Conservation (phyloP, 768 basidiomycete species). For the Cystobasidium tubakii region DNA sequence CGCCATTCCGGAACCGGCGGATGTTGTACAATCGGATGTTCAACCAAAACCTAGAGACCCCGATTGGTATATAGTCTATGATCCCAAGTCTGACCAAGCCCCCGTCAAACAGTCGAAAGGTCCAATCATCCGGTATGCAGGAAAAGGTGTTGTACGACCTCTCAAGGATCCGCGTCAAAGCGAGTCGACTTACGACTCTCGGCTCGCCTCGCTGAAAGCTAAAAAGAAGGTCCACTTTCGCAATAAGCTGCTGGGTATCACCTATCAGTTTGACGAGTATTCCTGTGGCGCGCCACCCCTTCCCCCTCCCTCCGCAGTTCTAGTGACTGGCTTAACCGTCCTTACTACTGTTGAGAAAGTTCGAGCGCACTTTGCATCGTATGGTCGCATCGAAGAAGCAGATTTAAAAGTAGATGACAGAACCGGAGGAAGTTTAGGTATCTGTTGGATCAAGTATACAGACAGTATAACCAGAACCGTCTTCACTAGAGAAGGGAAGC, state of each 20-base stretch:
- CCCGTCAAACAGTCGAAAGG: constrained; percentile 36
- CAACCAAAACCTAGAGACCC: neutral
- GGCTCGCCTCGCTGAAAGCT: constrained; percentile 48
- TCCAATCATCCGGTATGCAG: constrained; percentile 51
- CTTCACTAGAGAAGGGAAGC: constrained; percentile 16
- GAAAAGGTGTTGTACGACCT: constrained; percentile 56
- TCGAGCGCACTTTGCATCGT: constrained; percentile 59
- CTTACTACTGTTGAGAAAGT: constrained; percentile 65
- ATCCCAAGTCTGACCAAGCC: constrained; percentile 26
- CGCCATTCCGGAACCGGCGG: too few species aligned
- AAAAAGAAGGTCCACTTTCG: constrained; percentile 1
- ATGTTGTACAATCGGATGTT: neutral
- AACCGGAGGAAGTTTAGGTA: constrained; percentile 75
- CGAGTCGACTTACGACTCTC: constrained; percentile 45
- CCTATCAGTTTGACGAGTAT: constrained; percentile 71
- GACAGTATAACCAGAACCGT: constrained; percentile 35
- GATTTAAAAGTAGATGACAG: constrained; percentile 72
- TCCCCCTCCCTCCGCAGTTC: constrained; percentile 56
- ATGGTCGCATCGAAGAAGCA: constrained; percentile 63
- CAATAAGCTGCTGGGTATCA: constrained; percentile 52
- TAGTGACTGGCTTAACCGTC: constrained; percentile 66
- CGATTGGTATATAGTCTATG: neutral
- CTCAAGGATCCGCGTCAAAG: constrained; percentile 59
- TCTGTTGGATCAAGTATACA: constrained; percentile 65
- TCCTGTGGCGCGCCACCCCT: constrained; percentile 70